Base-by-base conservation (phyloP, 192 early-diverging fungal species). In the Backusella parvicylindrica region DNA sequence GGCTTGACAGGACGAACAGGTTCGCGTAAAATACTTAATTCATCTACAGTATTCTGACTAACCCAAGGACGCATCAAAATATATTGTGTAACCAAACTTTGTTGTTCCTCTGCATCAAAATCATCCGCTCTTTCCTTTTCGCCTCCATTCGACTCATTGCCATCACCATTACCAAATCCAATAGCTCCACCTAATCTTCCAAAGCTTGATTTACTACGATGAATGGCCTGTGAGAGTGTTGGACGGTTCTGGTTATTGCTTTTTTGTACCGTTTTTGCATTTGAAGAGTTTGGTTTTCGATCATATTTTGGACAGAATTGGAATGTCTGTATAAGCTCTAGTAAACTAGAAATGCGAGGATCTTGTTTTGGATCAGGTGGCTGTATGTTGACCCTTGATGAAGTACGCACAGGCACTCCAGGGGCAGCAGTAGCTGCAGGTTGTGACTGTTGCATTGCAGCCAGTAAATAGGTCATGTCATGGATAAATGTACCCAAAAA, bases 401-500 rank as follows among this genome's bases (percentile, higher is more conserved):
- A 50, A 68, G 30, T 32, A 88, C 75, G 50, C 88, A 75, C 5
- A 75, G 77, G 83, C 87, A 88, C 21, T 81, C 31, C 49, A 91
- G 80, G 18, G 92, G 80, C 40, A 88, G 89, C 69, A 85, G 89
- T 66, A 85, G 28, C 47, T 66, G 37, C 36, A 28, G 40, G 47
- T 30, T 60, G 18, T 35, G 43, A 16, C 12, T 87, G 87, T 56
- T 91, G 92, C 35, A 86, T 82, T 4, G 89, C 85, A 0, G 90
- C 91, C 11, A 89, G 68, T 41, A 93, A 77, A 76, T 93, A 94
- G 0, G 92, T 92, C 36, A 89, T 84, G 69, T 94, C 93, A 74
- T 92, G 91, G 36, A 93, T 89, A 77, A 91, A 89, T 4, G 91
- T 85, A n/a, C 93, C 93, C 21, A 94, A 65, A 78, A 90, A 94